These are phyloP conservation scores for Acanthochlamys bracteata DNA, from an alignment of 106 monocot genomes.

Conservation along the genomic window DNA sequence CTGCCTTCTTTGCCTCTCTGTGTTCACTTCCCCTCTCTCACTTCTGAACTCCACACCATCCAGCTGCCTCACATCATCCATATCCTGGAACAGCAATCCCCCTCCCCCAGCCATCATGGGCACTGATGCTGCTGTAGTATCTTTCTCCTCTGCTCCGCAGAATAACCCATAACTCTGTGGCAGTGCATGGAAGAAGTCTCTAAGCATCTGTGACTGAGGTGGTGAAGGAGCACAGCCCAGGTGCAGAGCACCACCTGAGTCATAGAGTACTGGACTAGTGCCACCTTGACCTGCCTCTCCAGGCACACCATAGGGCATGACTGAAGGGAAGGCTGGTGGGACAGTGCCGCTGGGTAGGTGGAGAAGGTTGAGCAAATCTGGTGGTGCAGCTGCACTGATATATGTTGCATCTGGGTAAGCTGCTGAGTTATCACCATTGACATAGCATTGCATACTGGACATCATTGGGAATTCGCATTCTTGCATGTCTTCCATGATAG, in stretches of 20 bases:
- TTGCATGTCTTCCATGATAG: no score
- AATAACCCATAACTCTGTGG: constrained; percentile 62
- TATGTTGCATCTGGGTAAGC: constrained; percentile 3
- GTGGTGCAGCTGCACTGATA: background rate
- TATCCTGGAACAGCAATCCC: constrained; percentile 29
- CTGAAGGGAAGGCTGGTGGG: constrained; percentile 4
- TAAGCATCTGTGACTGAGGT: constrained; percentile 41
- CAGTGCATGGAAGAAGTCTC: constrained; percentile 60
- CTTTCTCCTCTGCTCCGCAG: constrained; percentile 51
- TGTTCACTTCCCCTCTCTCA: constrained; percentile 28
- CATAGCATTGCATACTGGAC: constrained; percentile 1
- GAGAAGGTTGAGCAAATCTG: constrained; percentile 47
- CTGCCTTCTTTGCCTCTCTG: constrained; percentile 67
- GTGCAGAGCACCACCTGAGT: background rate
- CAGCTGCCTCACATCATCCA: constrained; percentile 27
- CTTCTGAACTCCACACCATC: constrained; percentile 47
- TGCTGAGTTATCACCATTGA: background rate
- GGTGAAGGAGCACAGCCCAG: background rate
- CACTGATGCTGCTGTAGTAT: constrained; percentile 1
- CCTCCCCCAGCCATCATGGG: constrained; percentile 2
- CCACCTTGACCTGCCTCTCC: constrained; percentile 4
- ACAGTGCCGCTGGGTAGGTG: constrained; percentile 23
- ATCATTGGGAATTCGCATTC: background rate
- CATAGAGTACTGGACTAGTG: no score
- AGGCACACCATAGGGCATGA: constrained; percentile 16